Conservation (phyloP, 2,329 filamentous ascomycete species). For the Diaporthe sp. region DNA sequence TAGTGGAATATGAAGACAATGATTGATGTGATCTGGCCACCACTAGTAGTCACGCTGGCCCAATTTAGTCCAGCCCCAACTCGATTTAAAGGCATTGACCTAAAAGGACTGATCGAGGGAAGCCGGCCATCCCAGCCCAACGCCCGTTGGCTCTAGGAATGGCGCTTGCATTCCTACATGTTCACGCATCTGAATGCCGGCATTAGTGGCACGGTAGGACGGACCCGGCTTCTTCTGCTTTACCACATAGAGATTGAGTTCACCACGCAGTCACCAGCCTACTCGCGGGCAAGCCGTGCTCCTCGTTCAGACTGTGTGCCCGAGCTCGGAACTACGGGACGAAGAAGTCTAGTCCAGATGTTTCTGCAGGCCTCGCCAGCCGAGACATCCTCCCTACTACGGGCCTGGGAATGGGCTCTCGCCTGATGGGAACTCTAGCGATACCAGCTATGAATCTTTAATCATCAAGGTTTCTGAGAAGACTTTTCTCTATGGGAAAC, state of each 20-base stretch:
- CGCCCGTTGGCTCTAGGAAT: not conserved
- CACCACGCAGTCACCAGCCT: not conserved
- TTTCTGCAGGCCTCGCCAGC: not conserved
- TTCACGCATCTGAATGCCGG: not conserved
- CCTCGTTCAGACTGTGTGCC: not conserved
- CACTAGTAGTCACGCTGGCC: not conserved
- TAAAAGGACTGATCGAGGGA: not conserved
- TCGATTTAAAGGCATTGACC: not conserved
- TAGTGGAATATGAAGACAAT: not conserved
- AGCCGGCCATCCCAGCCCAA: not conserved
- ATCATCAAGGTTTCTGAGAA: not conserved
- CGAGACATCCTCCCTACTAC: not conserved
- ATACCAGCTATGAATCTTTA: rapidly evolving
- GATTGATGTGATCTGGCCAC: not conserved
- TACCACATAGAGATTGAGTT: not conserved
- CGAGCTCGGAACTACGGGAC: not conserved
- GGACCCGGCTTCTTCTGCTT: not conserved
- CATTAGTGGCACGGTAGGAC: not conserved
- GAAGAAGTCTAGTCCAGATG: not conserved
- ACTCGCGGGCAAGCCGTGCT: conserved; percentile 11
- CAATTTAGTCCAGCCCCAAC: too few relatives aligned
- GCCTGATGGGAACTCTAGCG: not conserved
- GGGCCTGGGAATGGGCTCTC: not conserved
- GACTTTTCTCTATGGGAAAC: not conserved
- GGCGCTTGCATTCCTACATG: not conserved